Evolutionary conservation across 2,329 filamentous ascomycete genomes (phyloP).

Genomic region (Aspergillus awamori): DNA sequence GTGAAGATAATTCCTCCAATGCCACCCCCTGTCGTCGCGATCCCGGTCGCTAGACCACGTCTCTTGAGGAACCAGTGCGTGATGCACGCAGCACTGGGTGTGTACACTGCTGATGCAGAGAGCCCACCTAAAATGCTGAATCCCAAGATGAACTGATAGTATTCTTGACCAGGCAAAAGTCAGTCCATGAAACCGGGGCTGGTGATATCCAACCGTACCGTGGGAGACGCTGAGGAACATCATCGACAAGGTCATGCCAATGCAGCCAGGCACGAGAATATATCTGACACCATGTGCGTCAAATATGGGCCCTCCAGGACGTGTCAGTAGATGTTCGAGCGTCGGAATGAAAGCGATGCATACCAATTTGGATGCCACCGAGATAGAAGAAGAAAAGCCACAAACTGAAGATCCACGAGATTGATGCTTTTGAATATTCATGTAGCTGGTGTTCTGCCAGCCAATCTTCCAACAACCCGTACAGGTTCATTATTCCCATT

Average conservation of each 20-base stretch:
- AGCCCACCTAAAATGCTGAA: constrained; percentile 16
- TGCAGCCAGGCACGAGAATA: constrained; percentile 33
- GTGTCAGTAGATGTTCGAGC: background rate
- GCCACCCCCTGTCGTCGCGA: constrained; percentile 23
- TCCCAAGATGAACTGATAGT: constrained; percentile 17
- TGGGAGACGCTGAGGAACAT: constrained; percentile 16
- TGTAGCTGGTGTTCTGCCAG: constrained; percentile 33
- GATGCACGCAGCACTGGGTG: constrained; percentile 26
- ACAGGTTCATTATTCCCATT: constrained; percentile 40
- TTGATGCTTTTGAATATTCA: constrained; percentile 30
- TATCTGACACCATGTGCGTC: constrained; percentile 34
- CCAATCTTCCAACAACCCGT: constrained; percentile 38
- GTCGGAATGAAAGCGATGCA: constrained; percentile 8
- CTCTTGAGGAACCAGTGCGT: constrained; percentile 30
- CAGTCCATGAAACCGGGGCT: background rate
- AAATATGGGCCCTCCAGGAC: constrained; percentile 34
- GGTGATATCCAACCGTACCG: constrained; percentile 3
- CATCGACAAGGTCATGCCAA: constrained; percentile 22
- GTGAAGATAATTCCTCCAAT: constrained; percentile 31
- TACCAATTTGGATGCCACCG: constrained; percentile 35
- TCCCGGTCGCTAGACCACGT: constrained; percentile 28
- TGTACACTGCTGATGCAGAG: constrained; percentile 14
- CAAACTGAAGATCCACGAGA: constrained; percentile 41
- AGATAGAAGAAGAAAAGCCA: constrained; percentile 39
- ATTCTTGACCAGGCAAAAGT: constrained; percentile 2